Base-by-base conservation (phyloP, 2,329 filamentous ascomycete species). In the Dendryphion nanum region DNA sequence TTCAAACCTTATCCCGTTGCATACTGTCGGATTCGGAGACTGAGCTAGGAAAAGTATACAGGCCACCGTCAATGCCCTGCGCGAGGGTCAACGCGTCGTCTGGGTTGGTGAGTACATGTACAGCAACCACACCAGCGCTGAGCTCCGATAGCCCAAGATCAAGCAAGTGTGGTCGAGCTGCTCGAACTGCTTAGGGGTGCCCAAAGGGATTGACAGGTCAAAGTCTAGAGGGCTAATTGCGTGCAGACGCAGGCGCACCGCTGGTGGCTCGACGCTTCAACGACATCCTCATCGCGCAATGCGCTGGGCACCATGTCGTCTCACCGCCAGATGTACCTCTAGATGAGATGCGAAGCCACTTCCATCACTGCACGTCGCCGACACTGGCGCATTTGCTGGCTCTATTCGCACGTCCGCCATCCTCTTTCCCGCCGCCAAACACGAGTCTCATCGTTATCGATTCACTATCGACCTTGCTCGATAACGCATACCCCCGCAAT, bases 71-170 rank as follows among this genome's bases (percentile, higher is more conserved):
- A 81, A 78, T 60, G 79, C 81, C 14, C 65, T 95, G 34, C 68
- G 67, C 36, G 70, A 75, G 43, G 79, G 79, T 32, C 69, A 78
- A 26, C 72, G 73, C 45, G 88, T 90, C 35, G 75, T 90, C 30
- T 95, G 89, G 89, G 79, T 95, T 71, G 88, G 88, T 90, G 67
- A 54, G 79, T 77, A 48, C 39, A 38, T 33, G n/a, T n/a, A n/a
- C n/a, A n/a, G n/a, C n/a, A n/a, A n/a, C n/a, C n/a, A n/a, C n/a
- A n/a, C n/a, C n/a, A n/a, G n/a, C n/a, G n/a, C n/a, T n/a, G n/a
- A n/a, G n/a, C n/a, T n/a, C n/a, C n/a, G n/a, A n/a, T n/a, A n/a
- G n/a, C n/a, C n/a, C n/a, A n/a, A n/a, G n/a, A n/a, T n/a, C n/a
- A n/a, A n/a, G n/a, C n/a, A n/a, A n/a, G n/a, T n/a, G n/a, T n/a